Conservation (phyloP, 1,284 basidiomycete genomes). For the Ustilago hordei region DNA sequence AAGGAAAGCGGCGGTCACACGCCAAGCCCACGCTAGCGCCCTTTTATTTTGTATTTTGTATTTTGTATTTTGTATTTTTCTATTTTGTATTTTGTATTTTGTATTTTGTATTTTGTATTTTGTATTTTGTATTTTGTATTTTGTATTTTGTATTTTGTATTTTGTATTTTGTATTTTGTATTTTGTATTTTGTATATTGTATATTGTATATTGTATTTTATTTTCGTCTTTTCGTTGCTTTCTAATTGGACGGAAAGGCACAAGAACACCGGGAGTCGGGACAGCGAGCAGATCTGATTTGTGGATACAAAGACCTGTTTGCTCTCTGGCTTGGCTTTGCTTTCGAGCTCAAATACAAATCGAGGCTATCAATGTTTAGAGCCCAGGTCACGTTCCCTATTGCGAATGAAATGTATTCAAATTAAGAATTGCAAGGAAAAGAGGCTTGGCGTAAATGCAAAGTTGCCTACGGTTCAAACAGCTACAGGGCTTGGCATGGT, state of each 20-base stretch:
- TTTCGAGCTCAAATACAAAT: constrained; percentile 6
- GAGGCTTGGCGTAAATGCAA: constrained; percentile 27
- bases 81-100: too few species aligned
- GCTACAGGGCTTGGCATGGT: constrained; percentile 41
- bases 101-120: too few species aligned
- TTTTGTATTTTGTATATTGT: too few species aligned
- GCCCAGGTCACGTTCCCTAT: background rate
- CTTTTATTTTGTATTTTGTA: too few species aligned
- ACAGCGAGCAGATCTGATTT: constrained; percentile 2
- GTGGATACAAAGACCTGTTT: background rate
- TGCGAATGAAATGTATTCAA: background rate
- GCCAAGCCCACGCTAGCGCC: background rate
- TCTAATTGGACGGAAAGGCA: background rate
- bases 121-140: too few species aligned
- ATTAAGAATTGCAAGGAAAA: constrained; percentile 4
- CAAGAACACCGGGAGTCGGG: background rate
- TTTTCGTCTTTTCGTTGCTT: background rate
- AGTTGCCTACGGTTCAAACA: constrained; percentile 36
- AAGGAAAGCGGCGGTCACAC: constrained; percentile 17
- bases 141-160: too few species aligned
- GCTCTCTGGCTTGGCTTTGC: background rate
- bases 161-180: too few species aligned
- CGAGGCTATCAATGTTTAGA: background rate
- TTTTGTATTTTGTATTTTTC: too few species aligned
- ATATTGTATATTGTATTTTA: too few species aligned